A percentile compares a stretch with the other conserved stretches of the same genome.
Conservation (phyloP, 2,329 filamentous ascomycete species). For the Aspergillus novofumigatus region DNA sequence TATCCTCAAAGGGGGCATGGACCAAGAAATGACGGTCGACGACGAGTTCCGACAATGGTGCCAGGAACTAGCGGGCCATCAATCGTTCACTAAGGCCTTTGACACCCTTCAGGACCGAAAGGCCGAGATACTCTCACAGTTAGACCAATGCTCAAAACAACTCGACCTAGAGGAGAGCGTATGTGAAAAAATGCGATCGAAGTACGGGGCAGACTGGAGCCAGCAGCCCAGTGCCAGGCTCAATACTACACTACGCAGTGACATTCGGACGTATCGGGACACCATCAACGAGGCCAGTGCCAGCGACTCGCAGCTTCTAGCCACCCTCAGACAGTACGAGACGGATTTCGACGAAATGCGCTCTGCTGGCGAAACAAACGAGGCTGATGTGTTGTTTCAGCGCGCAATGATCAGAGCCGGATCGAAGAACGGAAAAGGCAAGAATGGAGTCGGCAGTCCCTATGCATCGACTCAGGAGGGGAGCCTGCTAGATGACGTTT, state of each 20-base stretch:
- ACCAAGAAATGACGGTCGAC: constrained; percentile 82
- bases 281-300: constrained; percentile 84
- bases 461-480: constrained; percentile 57
- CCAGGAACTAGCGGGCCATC: constrained; percentile 82
- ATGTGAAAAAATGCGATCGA: constrained; percentile 98
- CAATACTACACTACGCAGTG: constrained; percentile 79
- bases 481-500: constrained; percentile 86
- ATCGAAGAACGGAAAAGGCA: constrained; percentile 51
- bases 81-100: constrained; percentile 72
- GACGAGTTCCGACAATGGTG: constrained; percentile 94
- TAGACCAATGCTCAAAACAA: constrained; percentile 81
- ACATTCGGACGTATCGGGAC: constrained; percentile 82
- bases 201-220: constrained; percentile 93
- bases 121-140: constrained; percentile 62
- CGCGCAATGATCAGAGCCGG: constrained; percentile 76
- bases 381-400: constrained; percentile 85
- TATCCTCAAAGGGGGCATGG: constrained; percentile 86
- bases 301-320: constrained; percentile 79
- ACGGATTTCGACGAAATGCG: constrained; percentile 94
- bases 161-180: constrained; percentile 96
- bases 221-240: constrained; percentile 91
- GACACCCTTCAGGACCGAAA: constrained; percentile 75
- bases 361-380: constrained; percentile 76
- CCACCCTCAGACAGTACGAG: constrained; percentile 81
- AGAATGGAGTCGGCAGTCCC: constrained; percentile 60